Conservation (phyloP, 208 protist genomes). For the Wallacemonas collosoma region DNA sequence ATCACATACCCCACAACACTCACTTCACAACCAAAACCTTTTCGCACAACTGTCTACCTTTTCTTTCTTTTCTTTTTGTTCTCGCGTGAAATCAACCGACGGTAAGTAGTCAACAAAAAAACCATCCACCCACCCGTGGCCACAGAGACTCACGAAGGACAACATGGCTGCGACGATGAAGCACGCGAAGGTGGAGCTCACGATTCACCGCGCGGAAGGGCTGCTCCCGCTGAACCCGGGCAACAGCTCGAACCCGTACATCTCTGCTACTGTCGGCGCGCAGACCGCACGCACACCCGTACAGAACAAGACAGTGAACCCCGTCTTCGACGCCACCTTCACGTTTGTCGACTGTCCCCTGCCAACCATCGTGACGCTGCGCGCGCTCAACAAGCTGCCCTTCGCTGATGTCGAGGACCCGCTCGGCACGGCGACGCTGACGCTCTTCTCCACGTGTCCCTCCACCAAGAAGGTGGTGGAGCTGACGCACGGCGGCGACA, state of each 20-base stretch:
- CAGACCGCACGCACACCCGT: slow-evolving; percentile 46
- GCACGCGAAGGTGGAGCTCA: slow-evolving; percentile 39
- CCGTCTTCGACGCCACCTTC: slow-evolving; percentile 58
- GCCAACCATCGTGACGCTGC: slow-evolving; percentile 65
- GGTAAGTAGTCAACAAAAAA: not conserved
- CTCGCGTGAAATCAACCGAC: not conserved
- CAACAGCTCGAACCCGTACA: slow-evolving; percentile 77
- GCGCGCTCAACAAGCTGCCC: slow-evolving; percentile 59
- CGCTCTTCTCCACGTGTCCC: slow-evolving; percentile 43
- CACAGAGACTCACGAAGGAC: not conserved
- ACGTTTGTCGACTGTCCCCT: slow-evolving; percentile 58
- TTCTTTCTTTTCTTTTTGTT: slow-evolving; percentile 25
- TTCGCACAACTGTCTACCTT: not conserved
- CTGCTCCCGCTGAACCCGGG: slow-evolving; percentile 69
- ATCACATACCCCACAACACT: not conserved
- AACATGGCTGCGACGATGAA: slow-evolving; percentile 18
- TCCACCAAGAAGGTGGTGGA: slow-evolving; percentile 39
- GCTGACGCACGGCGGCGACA: slow-evolving; percentile 69
- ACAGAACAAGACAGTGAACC: slow-evolving; percentile 54
- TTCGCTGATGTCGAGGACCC: slow-evolving; percentile 63
- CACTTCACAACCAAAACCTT: not conserved
- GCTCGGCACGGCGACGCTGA: slow-evolving; percentile 77
- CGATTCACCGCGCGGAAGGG: slow-evolving; percentile 54
- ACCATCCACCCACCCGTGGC: not conserved
- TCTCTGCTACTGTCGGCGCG: slow-evolving; percentile 53